Percentiles rank a stretch among this genome's conserved stretches.
Evolutionary conservation across 495 filamentous ascomycete genomes (phyloP).

Genomic region (Trichocladium uniseriatum): DNA sequence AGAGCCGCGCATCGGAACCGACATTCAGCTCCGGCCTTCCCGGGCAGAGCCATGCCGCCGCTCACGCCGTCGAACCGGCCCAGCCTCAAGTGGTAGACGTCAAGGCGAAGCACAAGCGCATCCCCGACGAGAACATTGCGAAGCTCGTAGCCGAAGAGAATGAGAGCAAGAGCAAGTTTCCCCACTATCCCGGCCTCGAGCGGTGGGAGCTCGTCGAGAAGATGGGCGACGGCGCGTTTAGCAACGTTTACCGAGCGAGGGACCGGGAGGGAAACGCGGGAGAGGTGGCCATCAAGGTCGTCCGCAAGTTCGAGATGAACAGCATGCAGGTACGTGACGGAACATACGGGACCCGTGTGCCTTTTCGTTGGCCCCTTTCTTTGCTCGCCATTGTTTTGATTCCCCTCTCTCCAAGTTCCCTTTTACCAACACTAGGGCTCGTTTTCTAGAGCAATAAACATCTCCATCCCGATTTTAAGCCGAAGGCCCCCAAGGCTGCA

Average conservation of each 20-base stretch:
- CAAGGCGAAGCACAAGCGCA: slow-evolving; percentile 35
- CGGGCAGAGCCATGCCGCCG: slow-evolving; percentile 35
- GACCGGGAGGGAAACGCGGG: slow-evolving; percentile 59
- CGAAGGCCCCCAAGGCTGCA: slow-evolving; percentile 79
- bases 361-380: slow-evolving; percentile 19
- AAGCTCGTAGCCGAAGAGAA: slow-evolving; percentile 87
- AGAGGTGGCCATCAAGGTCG: slow-evolving; percentile 96
- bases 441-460: slow-evolving; percentile 69
- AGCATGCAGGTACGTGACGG: slow-evolving; percentile 76
- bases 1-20: slow-evolving; percentile 25
- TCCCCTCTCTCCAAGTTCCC: slow-evolving; percentile 19
- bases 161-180: slow-evolving; percentile 71
- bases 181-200: slow-evolving; percentile 84
- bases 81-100: slow-evolving; percentile 16
- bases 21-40: slow-evolving; percentile 7
- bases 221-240: slow-evolving; percentile 99
- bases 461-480: slow-evolving; percentile 87
- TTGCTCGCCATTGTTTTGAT: slow-evolving; percentile 12
- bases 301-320: slow-evolving; percentile 98
- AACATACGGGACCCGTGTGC: slow-evolving; percentile 8
- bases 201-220: slow-evolving; percentile 87
- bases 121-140: slow-evolving; percentile 61
- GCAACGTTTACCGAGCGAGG: slow-evolving; percentile 87
- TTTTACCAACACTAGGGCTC: slow-evolving; percentile 34
- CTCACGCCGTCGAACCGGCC: slow-evolving; percentile 38